phyloP scores from a whole-genome alignment of 2,329 filamentous ascomycete species.

The Trichoderma pleuroti region DNA sequence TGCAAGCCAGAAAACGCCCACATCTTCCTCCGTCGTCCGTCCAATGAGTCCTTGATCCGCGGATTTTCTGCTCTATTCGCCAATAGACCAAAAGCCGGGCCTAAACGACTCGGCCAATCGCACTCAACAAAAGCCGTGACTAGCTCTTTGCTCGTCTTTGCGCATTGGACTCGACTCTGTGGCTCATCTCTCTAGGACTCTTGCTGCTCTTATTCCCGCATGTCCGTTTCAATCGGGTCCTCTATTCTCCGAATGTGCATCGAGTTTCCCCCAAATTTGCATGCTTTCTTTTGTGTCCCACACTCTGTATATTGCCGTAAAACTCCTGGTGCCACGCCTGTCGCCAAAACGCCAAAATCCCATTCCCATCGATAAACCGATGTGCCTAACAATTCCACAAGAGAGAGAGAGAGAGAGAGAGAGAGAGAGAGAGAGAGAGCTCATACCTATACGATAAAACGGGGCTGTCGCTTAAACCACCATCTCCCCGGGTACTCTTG shows the following conservation, averaged over 20 bases:
- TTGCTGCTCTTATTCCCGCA: not conserved
- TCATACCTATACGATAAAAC: not conserved
- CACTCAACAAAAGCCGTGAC: not conserved
- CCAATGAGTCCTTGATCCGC: not conserved
- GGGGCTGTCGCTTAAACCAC: constrained; percentile 23
- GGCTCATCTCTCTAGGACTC: not conserved
- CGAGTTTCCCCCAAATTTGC: not conserved
- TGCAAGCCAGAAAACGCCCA: constrained; percentile 6
- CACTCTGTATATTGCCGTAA: not conserved
- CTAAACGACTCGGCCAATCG: not conserved
- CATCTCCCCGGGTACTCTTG: constrained; percentile 36
- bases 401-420: too few relatives aligned
- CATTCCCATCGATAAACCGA: not conserved
- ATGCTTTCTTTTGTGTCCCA: not conserved
- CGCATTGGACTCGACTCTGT: not conserved
- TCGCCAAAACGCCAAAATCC: not conserved
- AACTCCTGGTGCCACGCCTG: not conserved
- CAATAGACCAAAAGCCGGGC: not conserved
- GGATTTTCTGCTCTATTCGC: not conserved
- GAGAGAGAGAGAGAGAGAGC: too few relatives aligned
- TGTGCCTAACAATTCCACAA: not conserved
- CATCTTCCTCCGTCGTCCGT: not conserved
- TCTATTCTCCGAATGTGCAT: not conserved
- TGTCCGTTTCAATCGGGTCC: not conserved
- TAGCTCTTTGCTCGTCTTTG: not conserved